A percentile compares a stretch with the other conserved stretches of the same genome.
phyloP scores from a whole-genome alignment of 2,329 filamentous ascomycete genomes.

The Ophiostoma angusticollis region DNA sequence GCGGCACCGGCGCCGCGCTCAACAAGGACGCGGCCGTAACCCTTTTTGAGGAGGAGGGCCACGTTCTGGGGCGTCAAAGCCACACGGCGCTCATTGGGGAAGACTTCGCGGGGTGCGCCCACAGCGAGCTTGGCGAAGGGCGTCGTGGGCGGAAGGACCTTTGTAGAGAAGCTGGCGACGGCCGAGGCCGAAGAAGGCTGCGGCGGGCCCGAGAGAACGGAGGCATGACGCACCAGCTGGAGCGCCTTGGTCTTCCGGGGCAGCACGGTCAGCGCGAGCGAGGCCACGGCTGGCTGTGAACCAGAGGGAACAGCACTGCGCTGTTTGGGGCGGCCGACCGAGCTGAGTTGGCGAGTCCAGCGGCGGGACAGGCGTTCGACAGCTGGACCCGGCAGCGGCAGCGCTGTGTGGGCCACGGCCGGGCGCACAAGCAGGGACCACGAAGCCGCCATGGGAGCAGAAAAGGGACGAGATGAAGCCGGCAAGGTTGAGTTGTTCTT shows the following conservation, averaged over 20 bases:
- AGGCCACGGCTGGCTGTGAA: slow-evolving; percentile 6
- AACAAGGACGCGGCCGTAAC: slow-evolving; percentile 63
- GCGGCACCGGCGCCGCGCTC: slow-evolving; percentile 68
- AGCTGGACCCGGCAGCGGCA: slow-evolving; percentile 8
- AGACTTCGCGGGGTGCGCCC: slow-evolving; percentile 70
- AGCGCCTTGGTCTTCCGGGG: slow-evolving; percentile 20
- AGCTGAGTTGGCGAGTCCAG: slow-evolving; percentile 16
- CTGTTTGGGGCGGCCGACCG: slow-evolving; percentile 18
- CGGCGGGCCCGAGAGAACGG: slow-evolving; percentile 21
- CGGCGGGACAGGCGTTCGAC: slow-evolving; percentile 11
- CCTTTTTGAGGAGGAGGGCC: slow-evolving; percentile 70
- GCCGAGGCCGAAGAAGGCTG: neutral
- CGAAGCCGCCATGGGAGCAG: slow-evolving; percentile 9
- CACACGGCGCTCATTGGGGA: slow-evolving; percentile 65
- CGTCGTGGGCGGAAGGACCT: slow-evolving; percentile 29
- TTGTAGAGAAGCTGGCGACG: slow-evolving; percentile 27
- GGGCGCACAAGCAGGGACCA: slow-evolving; percentile 15
- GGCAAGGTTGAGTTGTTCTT: too few species aligned
- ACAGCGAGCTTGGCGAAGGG: slow-evolving; percentile 64
- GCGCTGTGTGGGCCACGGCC: slow-evolving; percentile 12
- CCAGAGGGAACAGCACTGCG: neutral
- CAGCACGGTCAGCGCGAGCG: slow-evolving; percentile 15
- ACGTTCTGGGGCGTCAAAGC: slow-evolving; percentile 79
- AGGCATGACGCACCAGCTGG: slow-evolving; percentile 28
- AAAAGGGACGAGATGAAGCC: neutral